Evolutionary conservation across 306 rosid genomes (phyloP).

Genomic region (Cyamopsis tetragonoloba): DNA sequence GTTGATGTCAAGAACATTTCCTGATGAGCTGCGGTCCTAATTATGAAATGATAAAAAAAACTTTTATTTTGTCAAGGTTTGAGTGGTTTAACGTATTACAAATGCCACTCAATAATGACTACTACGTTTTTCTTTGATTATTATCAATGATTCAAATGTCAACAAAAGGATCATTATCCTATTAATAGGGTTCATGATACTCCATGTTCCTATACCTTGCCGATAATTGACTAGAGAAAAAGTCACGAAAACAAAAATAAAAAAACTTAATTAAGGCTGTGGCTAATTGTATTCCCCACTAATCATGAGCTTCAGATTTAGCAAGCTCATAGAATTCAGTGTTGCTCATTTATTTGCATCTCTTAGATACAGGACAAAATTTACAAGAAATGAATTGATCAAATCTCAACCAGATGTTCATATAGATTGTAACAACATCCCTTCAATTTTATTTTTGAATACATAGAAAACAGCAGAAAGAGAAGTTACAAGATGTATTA

Average conservation of each 20-base stretch:
- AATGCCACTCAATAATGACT: not conserved
- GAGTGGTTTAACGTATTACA: not conserved
- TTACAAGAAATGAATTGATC: not conserved
- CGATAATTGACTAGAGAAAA: not conserved
- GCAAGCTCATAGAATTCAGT: too few relatives aligned
- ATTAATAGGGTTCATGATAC: constrained; percentile 21
- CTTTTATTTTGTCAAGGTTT: not conserved
- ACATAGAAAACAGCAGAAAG: not conserved
- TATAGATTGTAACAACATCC: not conserved
- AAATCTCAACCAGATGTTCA: not conserved
- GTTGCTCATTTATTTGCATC: too few relatives aligned
- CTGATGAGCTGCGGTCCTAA: too few relatives aligned
- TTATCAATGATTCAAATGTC: not conserved
- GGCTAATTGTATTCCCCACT: too few relatives aligned
- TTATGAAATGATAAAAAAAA: not conserved
- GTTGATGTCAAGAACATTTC: too few relatives aligned
- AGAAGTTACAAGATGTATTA: not conserved
- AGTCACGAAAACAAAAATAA: too few relatives aligned
- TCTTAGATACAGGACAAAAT: too few relatives aligned
- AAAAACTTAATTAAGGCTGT: too few relatives aligned
- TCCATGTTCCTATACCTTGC: constrained; percentile 3
- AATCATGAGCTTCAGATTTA: too few relatives aligned
- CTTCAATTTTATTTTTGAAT: not conserved
- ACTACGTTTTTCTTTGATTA: not conserved
- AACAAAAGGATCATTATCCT: not conserved